Conservation (phyloP, 371 early-diverging fungal species). For the Phascolomyces articulosus region DNA sequence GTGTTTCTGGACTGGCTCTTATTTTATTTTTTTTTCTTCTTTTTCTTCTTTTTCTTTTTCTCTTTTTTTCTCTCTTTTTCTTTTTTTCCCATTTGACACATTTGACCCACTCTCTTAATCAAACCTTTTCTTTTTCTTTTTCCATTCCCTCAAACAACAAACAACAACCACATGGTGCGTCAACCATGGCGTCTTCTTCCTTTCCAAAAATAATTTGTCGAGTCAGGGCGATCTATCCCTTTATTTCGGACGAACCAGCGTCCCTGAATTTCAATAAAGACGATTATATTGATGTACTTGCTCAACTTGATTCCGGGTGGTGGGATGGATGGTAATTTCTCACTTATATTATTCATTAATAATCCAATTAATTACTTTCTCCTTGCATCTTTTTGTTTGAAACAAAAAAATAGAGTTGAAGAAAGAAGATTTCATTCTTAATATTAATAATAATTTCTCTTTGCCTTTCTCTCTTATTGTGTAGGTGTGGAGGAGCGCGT, state of each 20-base stretch:
- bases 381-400: too few species aligned
- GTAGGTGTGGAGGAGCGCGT: conserved; percentile 62
- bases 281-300: conserved; percentile 84
- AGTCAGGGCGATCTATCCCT: conserved; percentile 67
- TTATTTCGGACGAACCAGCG: conserved; percentile 65
- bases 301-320: conserved; percentile 89
- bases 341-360: too few species aligned
- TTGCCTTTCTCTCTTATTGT: too few species aligned
- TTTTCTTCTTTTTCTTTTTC: not conserved
- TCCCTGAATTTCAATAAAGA: conserved; percentile 81
- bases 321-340: conserved; percentile 78
- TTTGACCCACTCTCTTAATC: not conserved
- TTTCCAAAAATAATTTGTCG: conserved; percentile 37
- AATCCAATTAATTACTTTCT: too few species aligned
- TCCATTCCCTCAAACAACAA: not conserved
- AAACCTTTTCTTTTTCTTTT: not conserved
- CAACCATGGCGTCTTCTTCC: conserved; percentile 13
- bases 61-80: not conserved
- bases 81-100: not conserved
- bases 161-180: conserved; percentile 1
- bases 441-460: not conserved
- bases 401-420: too few species aligned
- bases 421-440: not conserved
- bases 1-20: not conserved
- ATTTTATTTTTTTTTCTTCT: not conserved